Conservation (phyloP, 306 rosid genomes). For the Casuarina equisetifolia region DNA sequence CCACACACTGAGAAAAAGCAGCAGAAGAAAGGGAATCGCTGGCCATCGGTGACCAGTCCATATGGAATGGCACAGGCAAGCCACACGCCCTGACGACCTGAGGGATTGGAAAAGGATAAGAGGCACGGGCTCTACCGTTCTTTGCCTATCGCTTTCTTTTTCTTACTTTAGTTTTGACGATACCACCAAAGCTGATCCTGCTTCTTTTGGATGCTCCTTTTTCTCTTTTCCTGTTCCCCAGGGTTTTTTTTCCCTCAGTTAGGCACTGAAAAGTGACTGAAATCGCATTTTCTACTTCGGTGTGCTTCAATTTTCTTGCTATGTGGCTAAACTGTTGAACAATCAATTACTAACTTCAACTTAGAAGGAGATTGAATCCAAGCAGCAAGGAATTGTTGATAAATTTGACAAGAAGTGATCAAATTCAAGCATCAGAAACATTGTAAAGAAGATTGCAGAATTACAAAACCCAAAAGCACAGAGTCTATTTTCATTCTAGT, state of each 20-base stretch:
- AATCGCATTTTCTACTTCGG: not conserved
- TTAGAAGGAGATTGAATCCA: too few species aligned
- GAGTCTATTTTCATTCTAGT: too few species aligned
- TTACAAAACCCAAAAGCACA: too few species aligned
- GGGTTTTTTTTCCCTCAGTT: not conserved
- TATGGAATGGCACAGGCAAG: not conserved
- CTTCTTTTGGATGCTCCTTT: not conserved
- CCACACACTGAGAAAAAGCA: not conserved
- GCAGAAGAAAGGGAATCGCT: not conserved
- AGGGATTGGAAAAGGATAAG: slow-evolving; percentile 1
- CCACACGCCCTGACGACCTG: slow-evolving; percentile 12
- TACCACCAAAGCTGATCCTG: not conserved
- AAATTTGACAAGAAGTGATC: too few species aligned
- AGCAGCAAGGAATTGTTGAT: too few species aligned
- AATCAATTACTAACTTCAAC: too few species aligned
- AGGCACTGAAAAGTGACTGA: not conserved
- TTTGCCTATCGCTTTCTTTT: too few species aligned
- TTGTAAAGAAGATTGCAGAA: too few species aligned
- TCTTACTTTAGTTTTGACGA: not conserved
- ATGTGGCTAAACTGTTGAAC: too few species aligned
- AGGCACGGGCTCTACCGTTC: not conserved
- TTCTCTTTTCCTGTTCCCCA: not conserved
- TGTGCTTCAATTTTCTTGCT: not conserved
- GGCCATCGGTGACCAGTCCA: not conserved
- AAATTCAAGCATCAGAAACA: too few species aligned